Conservation (phyloP, 495 filamentous ascomycete species). For the Penicillium angulare region DNA sequence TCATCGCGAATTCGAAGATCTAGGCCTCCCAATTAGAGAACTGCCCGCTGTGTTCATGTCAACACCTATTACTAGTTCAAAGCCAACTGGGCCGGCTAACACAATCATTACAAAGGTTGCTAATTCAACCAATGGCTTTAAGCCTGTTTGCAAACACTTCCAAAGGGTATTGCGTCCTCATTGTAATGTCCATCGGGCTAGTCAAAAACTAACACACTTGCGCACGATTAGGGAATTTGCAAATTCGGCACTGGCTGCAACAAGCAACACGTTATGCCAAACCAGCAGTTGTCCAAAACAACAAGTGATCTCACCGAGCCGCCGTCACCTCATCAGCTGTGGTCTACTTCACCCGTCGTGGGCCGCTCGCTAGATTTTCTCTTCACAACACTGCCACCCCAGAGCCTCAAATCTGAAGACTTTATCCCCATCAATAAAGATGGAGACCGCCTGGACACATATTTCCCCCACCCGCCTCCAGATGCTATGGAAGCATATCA, state of each 20-base stretch:
- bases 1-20: slow-evolving; percentile 33
- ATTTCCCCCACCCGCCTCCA: slow-evolving; percentile 23
- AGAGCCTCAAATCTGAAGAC: slow-evolving; percentile 24
- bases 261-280: slow-evolving; percentile 34
- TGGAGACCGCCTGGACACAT: slow-evolving; percentile 42
- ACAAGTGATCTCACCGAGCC: slow-evolving; percentile 11
- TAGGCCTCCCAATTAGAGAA: slow-evolving; percentile 42
- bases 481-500: slow-evolving; percentile 33
- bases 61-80: slow-evolving; percentile 22
- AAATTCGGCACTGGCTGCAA: slow-evolving; percentile 36
- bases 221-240: slow-evolving; percentile 35
- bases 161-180: slow-evolving; percentile 30
- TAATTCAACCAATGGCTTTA: slow-evolving; percentile 16
- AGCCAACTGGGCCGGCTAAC: slow-evolving; percentile 6
- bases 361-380: slow-evolving; percentile 28
- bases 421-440: slow-evolving; percentile 45
- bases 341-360: slow-evolving; percentile 14
- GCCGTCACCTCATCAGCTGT: slow-evolving; percentile 16
- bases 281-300: slow-evolving; percentile 16
- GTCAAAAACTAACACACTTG: neutral
- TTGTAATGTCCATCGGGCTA: neutral
- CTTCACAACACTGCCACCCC: slow-evolving; percentile 21
- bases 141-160: slow-evolving; percentile 37
- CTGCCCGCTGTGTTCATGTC: slow-evolving; percentile 46
- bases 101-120: slow-evolving; percentile 6